Conservation (phyloP, 169 alveolate genomes). For the Eimeria zaria region DNA sequence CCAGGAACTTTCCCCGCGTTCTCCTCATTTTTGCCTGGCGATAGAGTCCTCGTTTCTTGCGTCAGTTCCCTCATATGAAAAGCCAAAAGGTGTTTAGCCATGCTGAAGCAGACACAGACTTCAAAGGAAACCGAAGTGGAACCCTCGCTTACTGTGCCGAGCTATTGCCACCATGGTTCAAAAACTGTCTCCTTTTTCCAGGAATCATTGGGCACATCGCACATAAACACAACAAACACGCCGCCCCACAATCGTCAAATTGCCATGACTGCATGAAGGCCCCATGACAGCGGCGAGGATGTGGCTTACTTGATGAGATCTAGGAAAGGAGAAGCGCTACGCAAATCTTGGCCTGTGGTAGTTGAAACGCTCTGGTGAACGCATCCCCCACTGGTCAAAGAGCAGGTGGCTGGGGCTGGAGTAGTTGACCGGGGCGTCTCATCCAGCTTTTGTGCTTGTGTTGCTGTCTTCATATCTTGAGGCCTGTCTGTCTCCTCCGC, state of each 20-base stretch:
- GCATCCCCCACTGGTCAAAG: background rate
- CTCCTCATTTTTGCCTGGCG: background rate
- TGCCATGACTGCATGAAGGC: background rate
- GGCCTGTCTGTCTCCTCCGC: background rate
- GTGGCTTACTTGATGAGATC: constrained; percentile 20
- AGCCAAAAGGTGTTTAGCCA: constrained; percentile 43
- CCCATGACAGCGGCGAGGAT: background rate
- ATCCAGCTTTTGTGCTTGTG: background rate
- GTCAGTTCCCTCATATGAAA: background rate
- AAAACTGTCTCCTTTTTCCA: background rate
- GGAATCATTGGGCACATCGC: background rate
- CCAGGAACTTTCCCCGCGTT: background rate
- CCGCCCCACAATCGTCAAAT: background rate
- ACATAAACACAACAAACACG: background rate
- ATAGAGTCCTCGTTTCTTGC: background rate
- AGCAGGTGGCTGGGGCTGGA: background rate
- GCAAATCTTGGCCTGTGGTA: background rate
- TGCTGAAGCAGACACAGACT: constrained; percentile 50
- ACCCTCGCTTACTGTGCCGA: background rate
- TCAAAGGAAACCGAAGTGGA: background rate
- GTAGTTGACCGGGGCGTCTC: background rate
- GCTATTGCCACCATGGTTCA: background rate
- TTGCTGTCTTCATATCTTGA: background rate
- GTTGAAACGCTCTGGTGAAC: background rate
- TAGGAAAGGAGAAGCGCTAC: constrained; percentile 3